A percentile compares a stretch with the other conserved stretches of the same genome.
phyloP scores from a whole-genome alignment of 1,284 basidiomycete genomes.

The Trametes pubescens region DNA sequence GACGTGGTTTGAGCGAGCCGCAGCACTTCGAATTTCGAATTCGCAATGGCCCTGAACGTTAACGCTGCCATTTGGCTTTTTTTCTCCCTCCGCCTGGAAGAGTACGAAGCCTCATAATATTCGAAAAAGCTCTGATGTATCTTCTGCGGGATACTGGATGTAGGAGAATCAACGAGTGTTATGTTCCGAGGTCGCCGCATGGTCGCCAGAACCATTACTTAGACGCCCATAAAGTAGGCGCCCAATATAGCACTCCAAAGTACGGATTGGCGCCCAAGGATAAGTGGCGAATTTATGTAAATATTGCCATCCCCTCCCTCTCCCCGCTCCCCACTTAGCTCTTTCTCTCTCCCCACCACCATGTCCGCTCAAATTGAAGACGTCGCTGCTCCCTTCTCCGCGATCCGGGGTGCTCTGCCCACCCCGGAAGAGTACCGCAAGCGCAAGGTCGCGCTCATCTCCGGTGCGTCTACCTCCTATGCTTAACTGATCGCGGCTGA shows the following conservation, averaged over 20 bases:
- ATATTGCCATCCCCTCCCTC: constrained; percentile 14
- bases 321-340: constrained; percentile 16
- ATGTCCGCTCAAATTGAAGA: constrained; percentile 39
- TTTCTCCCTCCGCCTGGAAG: no score
- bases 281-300: constrained; percentile 23
- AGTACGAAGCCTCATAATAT: no score
- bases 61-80: no score
- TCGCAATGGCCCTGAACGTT: no score
- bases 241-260: constrained; percentile 8
- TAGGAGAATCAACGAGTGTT: no score
- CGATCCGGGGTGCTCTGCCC: constrained; percentile 64
- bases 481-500: constrained; percentile 12
- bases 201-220: background rate
- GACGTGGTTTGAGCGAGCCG: no score
- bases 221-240: constrained; percentile 5
- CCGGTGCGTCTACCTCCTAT: constrained; percentile 61
- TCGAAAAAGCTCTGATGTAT: no score
- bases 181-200: no score
- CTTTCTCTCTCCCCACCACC: constrained; percentile 14
- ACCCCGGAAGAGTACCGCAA: constrained; percentile 82
- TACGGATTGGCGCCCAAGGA: constrained; percentile 5
- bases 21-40: no score
- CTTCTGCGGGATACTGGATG: no score
- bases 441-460: constrained; percentile 90
- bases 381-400: constrained; percentile 42